phyloP scores from a whole-genome alignment of 768 basidiomycete species.

The Clavulina sp. region DNA sequence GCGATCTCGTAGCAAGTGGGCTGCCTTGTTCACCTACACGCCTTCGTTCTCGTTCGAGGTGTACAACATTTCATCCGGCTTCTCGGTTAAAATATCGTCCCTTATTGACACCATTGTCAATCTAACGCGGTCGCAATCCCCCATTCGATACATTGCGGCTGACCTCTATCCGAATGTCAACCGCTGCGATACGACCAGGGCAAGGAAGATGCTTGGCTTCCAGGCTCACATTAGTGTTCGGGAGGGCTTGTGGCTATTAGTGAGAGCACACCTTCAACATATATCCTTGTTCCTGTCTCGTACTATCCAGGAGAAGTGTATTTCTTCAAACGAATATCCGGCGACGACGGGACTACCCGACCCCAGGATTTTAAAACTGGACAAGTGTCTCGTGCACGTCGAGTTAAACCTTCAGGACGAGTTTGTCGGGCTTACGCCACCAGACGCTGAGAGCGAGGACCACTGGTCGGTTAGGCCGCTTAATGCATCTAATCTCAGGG shows the following conservation, averaged over 20 bases:
- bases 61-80: constrained; percentile 17
- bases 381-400: constrained; percentile 18
- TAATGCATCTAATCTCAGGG: too few relatives aligned
- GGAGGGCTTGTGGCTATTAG: constrained; percentile 14
- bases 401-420: constrained; percentile 16
- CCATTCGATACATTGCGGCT: constrained; percentile 15
- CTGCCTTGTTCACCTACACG: not conserved
- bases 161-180: constrained; percentile 4
- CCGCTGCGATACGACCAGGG: not conserved
- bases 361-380: too few relatives aligned
- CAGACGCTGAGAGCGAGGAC: not conserved
- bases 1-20: not conserved
- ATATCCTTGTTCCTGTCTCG: not conserved
- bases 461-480: not conserved
- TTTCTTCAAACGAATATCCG: too few relatives aligned
- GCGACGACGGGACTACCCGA: too few relatives aligned
- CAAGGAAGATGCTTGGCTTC: constrained; percentile 14
- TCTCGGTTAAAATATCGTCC: constrained; percentile 11
- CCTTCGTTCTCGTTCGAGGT: constrained; percentile 8
- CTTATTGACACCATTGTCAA: constrained; percentile 15
- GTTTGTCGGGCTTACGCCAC: constrained; percentile 16
- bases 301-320: not conserved
- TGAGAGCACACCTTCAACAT: constrained; percentile 7
- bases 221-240: constrained; percentile 13
- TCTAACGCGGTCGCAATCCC: constrained; percentile 15